phyloP scores from a whole-genome alignment of 1,284 basidiomycete species.

The Heliocybe sulcata region DNA sequence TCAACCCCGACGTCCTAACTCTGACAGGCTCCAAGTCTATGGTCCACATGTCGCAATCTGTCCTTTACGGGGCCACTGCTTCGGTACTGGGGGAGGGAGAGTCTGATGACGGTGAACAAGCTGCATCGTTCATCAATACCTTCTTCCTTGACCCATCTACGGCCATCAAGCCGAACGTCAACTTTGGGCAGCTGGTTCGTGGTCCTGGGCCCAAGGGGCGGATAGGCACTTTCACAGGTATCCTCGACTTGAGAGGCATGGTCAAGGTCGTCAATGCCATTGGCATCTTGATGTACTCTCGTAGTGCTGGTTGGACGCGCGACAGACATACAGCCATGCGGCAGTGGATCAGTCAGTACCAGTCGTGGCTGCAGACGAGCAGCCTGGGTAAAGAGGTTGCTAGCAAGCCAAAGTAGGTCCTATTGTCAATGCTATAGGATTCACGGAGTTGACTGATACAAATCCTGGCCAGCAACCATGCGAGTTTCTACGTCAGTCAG shows the following conservation, averaged over 20 bases:
- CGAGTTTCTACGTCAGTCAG: constrained; percentile 31
- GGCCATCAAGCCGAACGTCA: constrained; percentile 62
- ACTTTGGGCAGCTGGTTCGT: constrained; percentile 58
- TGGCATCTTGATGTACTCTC: constrained; percentile 42
- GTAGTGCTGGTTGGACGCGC: constrained; percentile 48
- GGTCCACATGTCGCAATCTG: constrained; percentile 47
- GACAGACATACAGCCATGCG: constrained; percentile 42
- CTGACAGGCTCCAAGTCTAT: constrained; percentile 50
- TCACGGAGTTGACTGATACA: constrained; percentile 8
- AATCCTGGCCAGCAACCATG: constrained; percentile 45
- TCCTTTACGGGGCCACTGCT: constrained; percentile 55
- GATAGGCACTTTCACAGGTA: constrained; percentile 48
- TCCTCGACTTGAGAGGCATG: constrained; percentile 58
- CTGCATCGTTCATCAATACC: constrained; percentile 38
- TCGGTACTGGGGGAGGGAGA: constrained; percentile 36
- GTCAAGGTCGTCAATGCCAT: constrained; percentile 55
- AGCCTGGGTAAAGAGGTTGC: constrained; percentile 41
- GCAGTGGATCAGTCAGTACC: constrained; percentile 43
- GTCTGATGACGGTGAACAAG: constrained; percentile 28
- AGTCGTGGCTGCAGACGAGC: constrained; percentile 49
- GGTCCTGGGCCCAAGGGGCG: constrained; percentile 46
- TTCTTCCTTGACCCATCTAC: constrained; percentile 57
- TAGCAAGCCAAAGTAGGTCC: constrained; percentile 35
- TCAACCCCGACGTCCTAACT: constrained; percentile 58
- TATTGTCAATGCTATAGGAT: constrained; percentile 17